A percentile compares a stretch with the other conserved stretches of the same genome.
These are phyloP conservation scores for Apophysomyces elegans DNA, from an alignment of 371 early-diverging fungal genomes.

Conservation along the genomic window DNA sequence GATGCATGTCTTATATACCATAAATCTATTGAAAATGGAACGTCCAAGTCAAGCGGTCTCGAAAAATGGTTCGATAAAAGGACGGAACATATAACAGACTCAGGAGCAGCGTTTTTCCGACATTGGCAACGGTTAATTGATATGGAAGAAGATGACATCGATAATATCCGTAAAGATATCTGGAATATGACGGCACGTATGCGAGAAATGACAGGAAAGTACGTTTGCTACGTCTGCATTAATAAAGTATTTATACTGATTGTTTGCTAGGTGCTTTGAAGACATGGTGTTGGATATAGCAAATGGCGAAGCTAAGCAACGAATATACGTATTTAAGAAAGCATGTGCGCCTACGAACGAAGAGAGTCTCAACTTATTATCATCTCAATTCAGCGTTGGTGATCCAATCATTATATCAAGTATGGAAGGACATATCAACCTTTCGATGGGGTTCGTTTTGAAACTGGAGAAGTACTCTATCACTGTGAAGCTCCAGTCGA, in stretches of 20 bases:
- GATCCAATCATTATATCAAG: constrained; percentile 87
- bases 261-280: constrained; percentile 27
- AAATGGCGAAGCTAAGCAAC: neutral
- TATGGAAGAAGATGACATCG: constrained; percentile 79
- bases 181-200: constrained; percentile 72
- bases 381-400: constrained; percentile 67
- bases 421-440: constrained; percentile 72
- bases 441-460: constrained; percentile 79
- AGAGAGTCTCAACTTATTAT: constrained; percentile 11
- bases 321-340: constrained; percentile 3
- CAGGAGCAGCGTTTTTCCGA: constrained; percentile 69
- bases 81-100: constrained; percentile 63
- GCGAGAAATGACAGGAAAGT: constrained; percentile 35
- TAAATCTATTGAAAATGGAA: constrained; percentile 76
- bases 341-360: neutral
- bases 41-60: constrained; percentile 53
- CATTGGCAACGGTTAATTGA: constrained; percentile 83
- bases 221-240: neutral
- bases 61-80: constrained; percentile 63
- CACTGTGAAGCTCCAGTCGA: constrained; percentile 64
- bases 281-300: constrained; percentile 24
- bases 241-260: neutral
- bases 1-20: constrained; percentile 75
- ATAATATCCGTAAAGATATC: constrained; percentile 72
- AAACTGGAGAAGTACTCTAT: constrained; percentile 53